Base-by-base conservation (phyloP, 805 yeast species). In the Lipomyces mesembrius region DNA sequence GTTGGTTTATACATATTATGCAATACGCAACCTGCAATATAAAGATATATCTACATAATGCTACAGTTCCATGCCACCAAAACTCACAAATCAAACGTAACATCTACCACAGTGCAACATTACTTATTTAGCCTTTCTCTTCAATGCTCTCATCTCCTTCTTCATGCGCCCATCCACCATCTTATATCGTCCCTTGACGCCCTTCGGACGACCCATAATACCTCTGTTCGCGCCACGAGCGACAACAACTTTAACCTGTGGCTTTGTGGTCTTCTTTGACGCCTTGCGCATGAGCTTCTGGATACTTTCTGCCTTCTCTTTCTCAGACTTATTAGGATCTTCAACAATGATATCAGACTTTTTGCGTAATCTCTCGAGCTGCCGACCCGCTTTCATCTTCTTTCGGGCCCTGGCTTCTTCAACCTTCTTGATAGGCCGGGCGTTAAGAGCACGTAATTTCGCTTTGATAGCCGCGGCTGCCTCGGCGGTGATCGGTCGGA, bases 111-210 rank as follows among this genome's bases (percentile, higher is more conserved):
- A 12, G 20, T 34, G 27, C 17, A 25, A 11, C 9, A n/a, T 37
- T 20, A 60, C 54, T 66, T 66, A 39, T 93, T 37, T 95, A 32
- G 92, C 90, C 72, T 93, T 91, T 77, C 98, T 88, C 76, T 85
- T 88, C 76, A 94, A 82, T 14, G 98, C 97, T 73, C 99, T 84
- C 83, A 90, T 93, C 81, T 95, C 99, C 79, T 95, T 95, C 90
- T 95, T 95, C 89, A 92, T 83, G 25, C 88, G 91, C 83, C 98
- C 98, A 80, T 95, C 99, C 74, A 95, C 98, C 99, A 95, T 95
- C 88, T 91, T 95, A 82, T 95, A 95, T 78, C 91, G 92, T 80
- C 99, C 99, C 79, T 88, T 92, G 73, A 95, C 87, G 78, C 99
- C 99, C 81, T 87, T 89, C 54, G 99, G 99, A 82, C 99, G 89